These are phyloP conservation scores for Fraxinus ornus DNA, from an alignment of 305 asterid genomes.

Conservation along the genomic window DNA sequence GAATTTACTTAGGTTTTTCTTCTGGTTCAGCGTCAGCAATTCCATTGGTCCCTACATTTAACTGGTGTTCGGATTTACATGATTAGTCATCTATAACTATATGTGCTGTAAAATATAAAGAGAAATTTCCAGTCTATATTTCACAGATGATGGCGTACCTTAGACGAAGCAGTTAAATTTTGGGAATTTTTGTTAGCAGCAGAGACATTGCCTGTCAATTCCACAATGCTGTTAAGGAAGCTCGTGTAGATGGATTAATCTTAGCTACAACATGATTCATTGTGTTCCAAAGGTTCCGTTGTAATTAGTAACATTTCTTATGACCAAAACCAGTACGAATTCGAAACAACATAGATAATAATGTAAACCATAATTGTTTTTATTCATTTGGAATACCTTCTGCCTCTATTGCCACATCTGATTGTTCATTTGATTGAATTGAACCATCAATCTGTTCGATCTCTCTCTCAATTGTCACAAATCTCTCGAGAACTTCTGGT, in stretches of 20 bases:
- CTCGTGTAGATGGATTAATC: slow-evolving; percentile 5
- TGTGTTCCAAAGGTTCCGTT: not conserved
- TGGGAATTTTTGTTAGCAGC: slow-evolving; percentile 35
- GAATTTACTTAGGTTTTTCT: slow-evolving; percentile 60
- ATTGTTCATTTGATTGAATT: slow-evolving; percentile 46
- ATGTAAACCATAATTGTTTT: not conserved
- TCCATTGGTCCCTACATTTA: slow-evolving; percentile 40
- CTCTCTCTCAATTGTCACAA: slow-evolving; percentile 70
- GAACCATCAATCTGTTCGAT: slow-evolving; percentile 74
- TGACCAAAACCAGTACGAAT: not conserved
- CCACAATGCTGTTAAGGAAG: slow-evolving; percentile 15
- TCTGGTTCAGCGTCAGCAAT: slow-evolving; percentile 34
- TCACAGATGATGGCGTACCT: slow-evolving; percentile 35
- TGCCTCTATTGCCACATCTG: slow-evolving; percentile 34
- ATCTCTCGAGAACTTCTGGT: slow-evolving; percentile 84
- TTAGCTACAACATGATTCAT: slow-evolving; percentile 7
- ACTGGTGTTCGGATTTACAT: slow-evolving; percentile 31
- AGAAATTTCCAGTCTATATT: not conserved
- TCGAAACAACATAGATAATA: not conserved
- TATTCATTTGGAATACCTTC: slow-evolving; percentile 41
- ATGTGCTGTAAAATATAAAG: not conserved
- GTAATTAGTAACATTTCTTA: not conserved
- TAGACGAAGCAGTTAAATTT: slow-evolving; percentile 32
- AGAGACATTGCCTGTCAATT: slow-evolving; percentile 31
- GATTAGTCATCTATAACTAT: slow-evolving; percentile 9